Evolutionary conservation across 1,284 basidiomycete genomes (phyloP).

Genomic region (Volvariella surrecta): DNA sequence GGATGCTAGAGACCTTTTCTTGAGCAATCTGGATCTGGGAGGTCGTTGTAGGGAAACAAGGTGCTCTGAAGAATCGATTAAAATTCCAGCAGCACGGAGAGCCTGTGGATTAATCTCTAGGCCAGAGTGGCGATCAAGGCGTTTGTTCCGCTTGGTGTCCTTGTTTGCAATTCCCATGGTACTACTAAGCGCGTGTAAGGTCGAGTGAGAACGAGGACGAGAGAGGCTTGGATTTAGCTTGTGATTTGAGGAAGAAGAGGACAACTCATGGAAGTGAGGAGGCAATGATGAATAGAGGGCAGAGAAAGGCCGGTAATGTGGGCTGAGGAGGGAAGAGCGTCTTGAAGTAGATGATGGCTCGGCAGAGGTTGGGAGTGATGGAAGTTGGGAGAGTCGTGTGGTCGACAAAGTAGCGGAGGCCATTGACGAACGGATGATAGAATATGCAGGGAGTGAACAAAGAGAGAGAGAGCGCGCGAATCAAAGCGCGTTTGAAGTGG

Average conservation of each 20-base stretch:
- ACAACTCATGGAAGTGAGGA: not conserved
- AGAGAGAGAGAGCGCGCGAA: not conserved
- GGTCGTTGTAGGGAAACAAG: not conserved
- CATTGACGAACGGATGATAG: too few relatives aligned
- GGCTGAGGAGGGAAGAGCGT: slow-evolving; percentile 7
- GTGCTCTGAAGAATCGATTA: slow-evolving; percentile 6
- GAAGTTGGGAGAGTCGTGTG: slow-evolving; percentile 7
- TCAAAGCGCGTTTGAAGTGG: slow-evolving; percentile 1
- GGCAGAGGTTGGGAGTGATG: slow-evolving; percentile 10
- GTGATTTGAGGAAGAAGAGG: not conserved
- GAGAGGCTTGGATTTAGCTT: not conserved
- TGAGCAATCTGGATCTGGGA: slow-evolving; percentile 15
- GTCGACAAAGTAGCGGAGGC: slow-evolving; percentile 1
- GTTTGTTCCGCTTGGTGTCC: slow-evolving; percentile 12
- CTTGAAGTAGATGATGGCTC: slow-evolving; percentile 3
- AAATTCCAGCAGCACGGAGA: slow-evolving; percentile 2
- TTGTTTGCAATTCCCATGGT: slow-evolving; percentile 24
- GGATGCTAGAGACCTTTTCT: slow-evolving; percentile 25
- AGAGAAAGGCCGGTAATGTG: slow-evolving; percentile 21
- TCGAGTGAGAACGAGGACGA: not conserved
- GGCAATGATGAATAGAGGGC: not conserved
- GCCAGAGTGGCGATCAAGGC: slow-evolving; percentile 4
- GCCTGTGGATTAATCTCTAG: not conserved
- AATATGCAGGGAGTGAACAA: slow-evolving; percentile 1
- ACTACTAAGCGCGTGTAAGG: slow-evolving; percentile 11